Percentiles rank a stretch among this genome's conserved stretches.
Evolutionary conservation across 257 asterid species (phyloP).

Genomic region (Primulina huaijiensis): DNA sequence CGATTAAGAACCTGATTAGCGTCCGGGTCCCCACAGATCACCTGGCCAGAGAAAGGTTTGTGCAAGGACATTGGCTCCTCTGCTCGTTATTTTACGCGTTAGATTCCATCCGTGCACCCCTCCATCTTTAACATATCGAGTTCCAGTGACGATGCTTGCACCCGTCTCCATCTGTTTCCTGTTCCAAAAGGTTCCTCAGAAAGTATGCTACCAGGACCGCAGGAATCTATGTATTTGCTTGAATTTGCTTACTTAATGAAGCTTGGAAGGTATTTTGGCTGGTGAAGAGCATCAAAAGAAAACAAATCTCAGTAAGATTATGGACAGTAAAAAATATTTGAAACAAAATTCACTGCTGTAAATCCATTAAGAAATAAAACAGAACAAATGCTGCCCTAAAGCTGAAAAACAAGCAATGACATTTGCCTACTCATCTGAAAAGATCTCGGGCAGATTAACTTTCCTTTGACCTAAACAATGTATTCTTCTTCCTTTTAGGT

Average conservation of each 20-base stretch:
- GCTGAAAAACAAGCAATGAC: slow-evolving; percentile 7
- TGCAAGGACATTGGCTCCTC: slow-evolving; percentile 99
- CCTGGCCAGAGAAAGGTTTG: slow-evolving; percentile 99
- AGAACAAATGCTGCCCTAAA: neutral
- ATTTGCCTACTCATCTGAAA: slow-evolving; percentile 9
- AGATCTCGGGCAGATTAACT: neutral
- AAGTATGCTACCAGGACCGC: slow-evolving; percentile 10
- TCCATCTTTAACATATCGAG: slow-evolving; percentile 86
- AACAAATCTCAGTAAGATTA: slow-evolving; percentile 14
- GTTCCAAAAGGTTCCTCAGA: slow-evolving; percentile 30
- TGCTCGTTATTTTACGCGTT: slow-evolving; percentile 95
- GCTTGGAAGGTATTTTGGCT: slow-evolving; percentile 94
- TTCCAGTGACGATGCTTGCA: slow-evolving; percentile 95
- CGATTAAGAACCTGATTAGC: no score
- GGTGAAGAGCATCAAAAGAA: slow-evolving; percentile 31
- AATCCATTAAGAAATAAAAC: slow-evolving; percentile 8
- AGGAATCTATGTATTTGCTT: slow-evolving; percentile 15
- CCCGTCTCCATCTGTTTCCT: slow-evolving; percentile 94
- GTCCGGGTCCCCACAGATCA: no score
- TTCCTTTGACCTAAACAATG: neutral
- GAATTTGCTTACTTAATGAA: slow-evolving; percentile 73
- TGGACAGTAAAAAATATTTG: neutral
- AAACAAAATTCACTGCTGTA: neutral
- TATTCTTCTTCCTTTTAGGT: no score
- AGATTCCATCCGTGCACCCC: slow-evolving; percentile 98